A percentile compares a stretch with the other conserved stretches of the same genome.
Conservation (phyloP, 441 rosid species). For the Erysimum cheiri region DNA sequence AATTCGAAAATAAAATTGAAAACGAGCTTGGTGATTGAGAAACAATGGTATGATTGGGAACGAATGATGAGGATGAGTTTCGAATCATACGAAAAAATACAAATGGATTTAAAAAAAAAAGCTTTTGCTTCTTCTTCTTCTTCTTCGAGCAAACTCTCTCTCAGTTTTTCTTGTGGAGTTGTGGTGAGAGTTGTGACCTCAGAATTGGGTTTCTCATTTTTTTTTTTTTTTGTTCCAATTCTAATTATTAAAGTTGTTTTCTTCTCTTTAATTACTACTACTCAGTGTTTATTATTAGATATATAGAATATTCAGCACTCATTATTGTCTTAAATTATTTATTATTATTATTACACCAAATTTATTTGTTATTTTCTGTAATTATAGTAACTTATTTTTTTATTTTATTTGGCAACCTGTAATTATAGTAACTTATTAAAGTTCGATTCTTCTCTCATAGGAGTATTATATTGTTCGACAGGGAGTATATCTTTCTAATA, state of each 20-base stretch:
- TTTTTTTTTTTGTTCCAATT: conserved; percentile 3
- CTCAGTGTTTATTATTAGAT: conserved; percentile 20
- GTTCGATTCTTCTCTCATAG: background rate
- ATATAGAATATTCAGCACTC: conserved; percentile 31
- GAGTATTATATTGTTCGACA: background rate
- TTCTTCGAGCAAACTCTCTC: conserved; percentile 41
- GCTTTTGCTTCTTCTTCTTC: conserved; percentile 25
- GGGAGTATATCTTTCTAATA: background rate
- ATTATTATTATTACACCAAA: conserved; percentile 4
- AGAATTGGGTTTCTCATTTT: conserved; percentile 43
- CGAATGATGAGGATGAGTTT: conserved; percentile 25
- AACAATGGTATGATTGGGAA: conserved; percentile 30
- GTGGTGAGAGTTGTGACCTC: conserved; percentile 39
- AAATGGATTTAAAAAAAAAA: background rate
- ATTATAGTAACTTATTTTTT: background rate
- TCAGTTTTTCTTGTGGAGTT: conserved; percentile 35
- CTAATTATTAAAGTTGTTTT: conserved; percentile 40
- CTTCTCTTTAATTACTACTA: conserved; percentile 30
- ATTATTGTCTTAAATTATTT: conserved; percentile 26
- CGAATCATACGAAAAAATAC: background rate
- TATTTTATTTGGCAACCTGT: conserved; percentile 1
- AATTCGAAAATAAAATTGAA: background rate
- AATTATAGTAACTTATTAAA: conserved; percentile 8
- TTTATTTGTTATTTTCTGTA: conserved; percentile 6
- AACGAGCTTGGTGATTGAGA: conserved; percentile 28